A percentile compares a stretch with the other conserved stretches of the same genome.
Conservation (phyloP, 345 rosid genomes). For the Lepidium sativum region DNA sequence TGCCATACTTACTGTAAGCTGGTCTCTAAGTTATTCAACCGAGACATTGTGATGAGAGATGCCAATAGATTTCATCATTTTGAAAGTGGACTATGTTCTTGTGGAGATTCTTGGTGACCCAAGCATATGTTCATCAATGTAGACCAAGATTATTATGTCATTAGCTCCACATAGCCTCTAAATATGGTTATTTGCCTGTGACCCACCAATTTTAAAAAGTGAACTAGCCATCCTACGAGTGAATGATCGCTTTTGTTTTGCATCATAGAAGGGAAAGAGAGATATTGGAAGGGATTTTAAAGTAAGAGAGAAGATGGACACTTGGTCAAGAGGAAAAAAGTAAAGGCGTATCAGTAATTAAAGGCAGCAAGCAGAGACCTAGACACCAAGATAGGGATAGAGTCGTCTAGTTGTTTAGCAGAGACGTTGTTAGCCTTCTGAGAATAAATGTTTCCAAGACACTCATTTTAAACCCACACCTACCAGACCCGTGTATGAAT, state of each 20-base stretch:
- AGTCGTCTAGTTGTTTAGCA: conserved; percentile 16
- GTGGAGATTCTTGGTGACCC: conserved; percentile 69
- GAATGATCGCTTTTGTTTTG: conserved; percentile 5
- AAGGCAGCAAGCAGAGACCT: conserved; percentile 21
- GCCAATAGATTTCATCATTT: conserved; percentile 88
- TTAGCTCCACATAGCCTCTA: neutral
- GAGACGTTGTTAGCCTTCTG: conserved; percentile 9
- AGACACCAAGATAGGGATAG: conserved; percentile 14
- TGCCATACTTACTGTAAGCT: conserved; percentile 75
- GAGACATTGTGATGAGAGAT: conserved; percentile 67
- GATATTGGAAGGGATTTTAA: conserved; percentile 1
- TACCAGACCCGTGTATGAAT: conserved; percentile 15
- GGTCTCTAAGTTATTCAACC: conserved; percentile 47
- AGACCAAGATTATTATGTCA: neutral
- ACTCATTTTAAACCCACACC: conserved; percentile 12
- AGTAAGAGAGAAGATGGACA: conserved; percentile 2
- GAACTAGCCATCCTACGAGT: neutral
- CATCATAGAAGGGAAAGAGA: conserved; percentile 9
- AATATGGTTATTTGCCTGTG: conserved; percentile 1
- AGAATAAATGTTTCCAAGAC: conserved; percentile 13
- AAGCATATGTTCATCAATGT: neutral
- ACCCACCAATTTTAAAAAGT: neutral
- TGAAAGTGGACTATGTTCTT: conserved; percentile 67
- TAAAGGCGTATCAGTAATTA: conserved; percentile 10
- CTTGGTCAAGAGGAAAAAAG: conserved; percentile 2